Evolutionary conservation across 1,284 basidiomycete species (phyloP).

Genomic region (Ustilago esculenta): DNA sequence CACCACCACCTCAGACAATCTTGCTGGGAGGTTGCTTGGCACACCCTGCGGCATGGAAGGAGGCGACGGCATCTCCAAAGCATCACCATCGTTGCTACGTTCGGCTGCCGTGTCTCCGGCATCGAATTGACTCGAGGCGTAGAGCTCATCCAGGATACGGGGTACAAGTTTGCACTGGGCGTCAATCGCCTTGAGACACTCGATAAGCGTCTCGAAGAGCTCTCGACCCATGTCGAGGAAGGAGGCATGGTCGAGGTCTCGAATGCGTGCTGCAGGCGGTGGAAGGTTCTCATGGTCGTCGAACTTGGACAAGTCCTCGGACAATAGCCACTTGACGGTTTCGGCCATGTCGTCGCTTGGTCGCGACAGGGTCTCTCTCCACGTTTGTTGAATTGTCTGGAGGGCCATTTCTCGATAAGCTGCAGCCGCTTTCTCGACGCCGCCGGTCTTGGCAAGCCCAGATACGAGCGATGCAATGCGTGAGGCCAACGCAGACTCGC

Average conservation of each 20-base stretch:
- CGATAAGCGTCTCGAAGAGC: constrained; percentile 77
- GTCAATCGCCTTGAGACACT: constrained; percentile 78
- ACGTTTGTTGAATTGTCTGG: constrained; percentile 73
- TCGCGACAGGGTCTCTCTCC: constrained; percentile 18
- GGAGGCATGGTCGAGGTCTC: constrained; percentile 75
- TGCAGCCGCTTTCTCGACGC: constrained; percentile 75
- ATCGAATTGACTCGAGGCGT: background rate
- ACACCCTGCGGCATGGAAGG: constrained; percentile 49
- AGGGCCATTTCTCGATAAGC: constrained; percentile 83
- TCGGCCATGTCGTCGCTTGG: constrained; percentile 28
- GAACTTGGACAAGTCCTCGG: constrained; percentile 25
- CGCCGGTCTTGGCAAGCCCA: constrained; percentile 79
- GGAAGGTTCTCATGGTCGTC: constrained; percentile 33
- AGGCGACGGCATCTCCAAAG: constrained; percentile 9
- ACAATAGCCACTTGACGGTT: constrained; percentile 59
- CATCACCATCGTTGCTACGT: background rate
- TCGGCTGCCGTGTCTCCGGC: background rate
- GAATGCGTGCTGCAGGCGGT: constrained; percentile 68
- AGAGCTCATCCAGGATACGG: constrained; percentile 72
- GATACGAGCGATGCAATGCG: constrained; percentile 77
- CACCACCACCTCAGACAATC: constrained; percentile 77
- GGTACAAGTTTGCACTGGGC: constrained; percentile 75
- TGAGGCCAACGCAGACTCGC: constrained; percentile 70
- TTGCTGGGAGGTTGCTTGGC: constrained; percentile 69
- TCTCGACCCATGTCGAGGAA: constrained; percentile 76